phyloP scores from a whole-genome alignment of 2,329 filamentous ascomycete species.

The Thielaviopsis musarum region DNA sequence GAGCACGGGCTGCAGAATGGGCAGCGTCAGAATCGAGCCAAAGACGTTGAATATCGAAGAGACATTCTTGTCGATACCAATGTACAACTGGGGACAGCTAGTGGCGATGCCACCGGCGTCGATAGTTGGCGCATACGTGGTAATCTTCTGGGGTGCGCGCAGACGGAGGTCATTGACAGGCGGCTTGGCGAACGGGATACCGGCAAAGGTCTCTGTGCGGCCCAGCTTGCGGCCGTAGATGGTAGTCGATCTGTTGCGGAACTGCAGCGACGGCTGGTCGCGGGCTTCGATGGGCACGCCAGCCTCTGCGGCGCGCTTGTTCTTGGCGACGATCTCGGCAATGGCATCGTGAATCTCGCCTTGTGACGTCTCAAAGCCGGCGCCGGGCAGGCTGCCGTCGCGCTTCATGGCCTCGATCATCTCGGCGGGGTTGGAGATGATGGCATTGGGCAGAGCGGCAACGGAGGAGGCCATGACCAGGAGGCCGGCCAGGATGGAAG shows the following conservation, averaged over 20 bases:
- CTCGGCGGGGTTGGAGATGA: not conserved
- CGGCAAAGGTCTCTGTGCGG: conserved; percentile 39
- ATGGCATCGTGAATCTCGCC: not conserved
- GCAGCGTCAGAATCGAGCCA: conserved; percentile 24
- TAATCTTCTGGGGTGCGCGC: conserved; percentile 38
- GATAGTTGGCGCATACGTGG: conserved; percentile 31
- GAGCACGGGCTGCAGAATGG: conserved; percentile 26
- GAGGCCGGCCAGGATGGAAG: not conserved
- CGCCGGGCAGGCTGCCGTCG: not conserved
- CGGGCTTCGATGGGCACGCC: conserved; percentile 6
- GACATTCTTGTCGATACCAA: conserved; percentile 23
- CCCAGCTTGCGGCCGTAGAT: conserved; percentile 15
- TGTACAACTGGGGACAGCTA: conserved; percentile 43
- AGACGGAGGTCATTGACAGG: conserved; percentile 41
- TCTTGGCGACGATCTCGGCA: not conserved
- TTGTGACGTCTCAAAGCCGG: not conserved
- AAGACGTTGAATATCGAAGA: conserved; percentile 20
- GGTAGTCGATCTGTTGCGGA: not conserved
- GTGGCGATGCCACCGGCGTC: conserved; percentile 30
- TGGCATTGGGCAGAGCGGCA: not conserved
- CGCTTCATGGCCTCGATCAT: conserved; percentile 1
- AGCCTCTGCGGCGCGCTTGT: not conserved
- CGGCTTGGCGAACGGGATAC: conserved; percentile 46
- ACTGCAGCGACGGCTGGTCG: not conserved
- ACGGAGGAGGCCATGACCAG: not conserved